Evolutionary conservation across 352 stramenopile genomes (phyloP).

Genomic region (Pythium aristosporum): DNA sequence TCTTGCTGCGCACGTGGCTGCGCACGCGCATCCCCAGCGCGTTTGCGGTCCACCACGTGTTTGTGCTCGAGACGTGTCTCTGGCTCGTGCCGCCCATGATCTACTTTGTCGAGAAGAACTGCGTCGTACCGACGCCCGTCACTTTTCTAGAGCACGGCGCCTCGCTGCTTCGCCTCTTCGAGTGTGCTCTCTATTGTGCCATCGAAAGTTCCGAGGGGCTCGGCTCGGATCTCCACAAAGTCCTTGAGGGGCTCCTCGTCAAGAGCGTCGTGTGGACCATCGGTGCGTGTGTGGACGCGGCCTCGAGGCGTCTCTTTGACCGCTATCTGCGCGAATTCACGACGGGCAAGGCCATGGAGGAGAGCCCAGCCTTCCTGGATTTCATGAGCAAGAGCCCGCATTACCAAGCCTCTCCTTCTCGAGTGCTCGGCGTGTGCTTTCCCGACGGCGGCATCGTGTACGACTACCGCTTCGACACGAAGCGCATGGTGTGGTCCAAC

Average conservation of each 20-base stretch:
- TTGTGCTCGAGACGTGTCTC: constrained; percentile 79
- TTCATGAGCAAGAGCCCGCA: constrained; percentile 85
- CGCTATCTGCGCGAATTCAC: constrained; percentile 80
- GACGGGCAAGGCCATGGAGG: constrained; percentile 34
- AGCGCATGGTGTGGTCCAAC: constrained; percentile 77
- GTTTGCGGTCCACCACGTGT: constrained; percentile 36
- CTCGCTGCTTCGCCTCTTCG: constrained; percentile 77
- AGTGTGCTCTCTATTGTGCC: constrained; percentile 56
- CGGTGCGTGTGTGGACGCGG: constrained; percentile 88
- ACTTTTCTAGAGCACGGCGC: constrained; percentile 91
- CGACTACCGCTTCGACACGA: constrained; percentile 90
- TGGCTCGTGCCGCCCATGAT: constrained; percentile 90
- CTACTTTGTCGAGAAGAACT: constrained; percentile 92
- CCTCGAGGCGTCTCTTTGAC: constrained; percentile 83
- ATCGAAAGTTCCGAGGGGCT: constrained; percentile 47
- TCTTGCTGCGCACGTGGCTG: constrained; percentile 87
- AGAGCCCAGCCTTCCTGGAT: constrained; percentile 55
- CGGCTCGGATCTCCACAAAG: constrained; percentile 62
- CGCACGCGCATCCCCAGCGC: constrained; percentile 44
- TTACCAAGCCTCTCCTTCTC: constrained; percentile 49
- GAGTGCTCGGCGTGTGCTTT: constrained; percentile 35
- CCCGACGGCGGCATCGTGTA: constrained; percentile 82
- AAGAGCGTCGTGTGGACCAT: constrained; percentile 90
- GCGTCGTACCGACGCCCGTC: constrained; percentile 78
- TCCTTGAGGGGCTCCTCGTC: constrained; percentile 88